Evolutionary conservation across 2,329 filamentous ascomycete genomes (phyloP), one percentile per base, ranked within the genome.

Genomic region (Dothideomycetidae sp.): DNA sequence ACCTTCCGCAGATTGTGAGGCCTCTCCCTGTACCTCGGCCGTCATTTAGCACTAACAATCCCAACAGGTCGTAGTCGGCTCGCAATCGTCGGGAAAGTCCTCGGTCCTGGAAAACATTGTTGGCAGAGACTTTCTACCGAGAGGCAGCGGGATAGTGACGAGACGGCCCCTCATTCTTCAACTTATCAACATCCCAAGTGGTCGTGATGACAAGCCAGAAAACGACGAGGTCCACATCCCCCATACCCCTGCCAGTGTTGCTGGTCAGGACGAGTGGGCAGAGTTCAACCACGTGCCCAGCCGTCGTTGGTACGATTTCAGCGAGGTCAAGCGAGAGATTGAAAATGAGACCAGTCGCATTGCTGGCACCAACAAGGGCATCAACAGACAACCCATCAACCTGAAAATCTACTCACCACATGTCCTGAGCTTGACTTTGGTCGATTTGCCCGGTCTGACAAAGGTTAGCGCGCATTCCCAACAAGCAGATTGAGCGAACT

Each of bases 91-190:
- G 40, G 90, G 90, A 55, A 98, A 98, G 67, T 96, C 88, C 11
- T 96, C 90, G 5, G 90, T 98, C 16, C 78, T 98, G 46, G 90
- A 98, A 65, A 98, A 98, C 62, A 93, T 98, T 50, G 90, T 98
- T 53, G 90, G 90, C 53, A 76, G 88, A 61, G 90, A 98, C 63
- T 98, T 98, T 61, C 70, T 98, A 37, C 90, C 90, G 42, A 81
- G 90, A 58, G 90, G 90, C 53, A 93, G 84, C 57, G 90, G 90
- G 58, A 96, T 98, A 59, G 86, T 94, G 46, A 98, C 90, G 40
- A 74, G 90, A 44, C 75, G 90, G 53, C 90, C 90, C 40, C 71
- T 98, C 51, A 94, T 98, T 52, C 74, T 98, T 42, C 90, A 98
- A 61, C 80, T 98, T 55, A 96, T 98, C 75, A 98, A 98, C 55